Evolutionary conservation across 257 asterid genomes (phyloP).

Genomic region (Nicotiana attenuata): DNA sequence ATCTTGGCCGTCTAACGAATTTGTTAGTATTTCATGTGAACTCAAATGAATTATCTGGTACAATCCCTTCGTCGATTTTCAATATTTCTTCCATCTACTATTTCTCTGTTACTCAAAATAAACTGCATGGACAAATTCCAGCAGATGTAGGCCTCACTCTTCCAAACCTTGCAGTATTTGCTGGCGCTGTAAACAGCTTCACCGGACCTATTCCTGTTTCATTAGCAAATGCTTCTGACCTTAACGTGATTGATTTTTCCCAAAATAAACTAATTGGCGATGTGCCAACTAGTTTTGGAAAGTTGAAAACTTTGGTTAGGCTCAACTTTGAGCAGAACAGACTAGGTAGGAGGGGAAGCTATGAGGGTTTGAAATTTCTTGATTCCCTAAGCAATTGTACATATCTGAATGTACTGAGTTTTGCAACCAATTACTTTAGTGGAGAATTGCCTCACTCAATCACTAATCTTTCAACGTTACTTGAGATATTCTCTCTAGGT

Average conservation of each 20-base stretch:
- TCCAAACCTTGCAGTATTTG: constrained; percentile 16
- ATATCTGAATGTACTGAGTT: constrained; percentile 15
- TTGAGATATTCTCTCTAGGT: constrained; percentile 8
- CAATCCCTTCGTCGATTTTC: constrained; percentile 15
- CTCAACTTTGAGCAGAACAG: constrained; percentile 14
- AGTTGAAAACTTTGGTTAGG: constrained; percentile 1
- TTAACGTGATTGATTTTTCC: constrained; percentile 16
- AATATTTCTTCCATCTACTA: constrained; percentile 14
- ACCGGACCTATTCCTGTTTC: constrained; percentile 29
- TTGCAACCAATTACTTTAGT: constrained; percentile 8
- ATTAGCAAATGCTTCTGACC: constrained; percentile 20
- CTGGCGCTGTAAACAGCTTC: constrained; percentile 21
- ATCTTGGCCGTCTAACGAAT: constrained; percentile 5
- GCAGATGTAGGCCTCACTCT: constrained; percentile 19
- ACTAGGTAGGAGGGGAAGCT: constrained; percentile 15
- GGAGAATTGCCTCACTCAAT: constrained; percentile 22
- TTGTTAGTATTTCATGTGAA: constrained; percentile 1
- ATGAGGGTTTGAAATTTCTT: constrained; percentile 12
- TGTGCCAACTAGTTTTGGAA: constrained; percentile 14
- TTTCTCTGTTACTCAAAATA: constrained; percentile 11
- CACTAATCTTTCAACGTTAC: constrained; percentile 21
- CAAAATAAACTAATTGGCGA: constrained; percentile 15
- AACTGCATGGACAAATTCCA: constrained; percentile 19
- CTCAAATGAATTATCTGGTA: constrained; percentile 16
- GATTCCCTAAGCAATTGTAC: constrained; percentile 22